Evolutionary conservation across 2,329 filamentous ascomycete genomes (phyloP).

Genomic region (Paramyrothecium roridum): DNA sequence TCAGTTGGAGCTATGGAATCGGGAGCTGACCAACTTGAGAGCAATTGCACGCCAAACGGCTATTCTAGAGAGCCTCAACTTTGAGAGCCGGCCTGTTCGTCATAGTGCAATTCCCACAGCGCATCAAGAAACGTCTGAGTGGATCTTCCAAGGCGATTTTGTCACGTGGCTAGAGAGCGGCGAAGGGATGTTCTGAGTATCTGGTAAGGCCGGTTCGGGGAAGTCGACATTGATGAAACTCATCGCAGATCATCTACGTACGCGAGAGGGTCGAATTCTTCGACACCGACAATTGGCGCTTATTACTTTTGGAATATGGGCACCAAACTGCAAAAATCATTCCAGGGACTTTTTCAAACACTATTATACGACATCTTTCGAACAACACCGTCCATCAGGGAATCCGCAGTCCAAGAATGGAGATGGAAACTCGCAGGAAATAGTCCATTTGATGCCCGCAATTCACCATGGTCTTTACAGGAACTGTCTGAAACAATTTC

Average conservation of each 20-base stretch:
- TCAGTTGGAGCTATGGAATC: no score
- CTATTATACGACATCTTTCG: slow-evolving; percentile 9
- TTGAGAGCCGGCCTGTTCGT: no score
- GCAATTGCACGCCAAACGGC: no score
- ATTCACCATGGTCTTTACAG: not conserved
- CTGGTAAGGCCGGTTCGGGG: slow-evolving; percentile 4
- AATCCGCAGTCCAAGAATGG: not conserved
- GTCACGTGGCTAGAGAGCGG: not conserved
- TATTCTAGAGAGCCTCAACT: no score
- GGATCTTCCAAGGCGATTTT: not conserved
- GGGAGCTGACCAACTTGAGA: no score
- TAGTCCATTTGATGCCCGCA: not conserved
- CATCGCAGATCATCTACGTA: no score
- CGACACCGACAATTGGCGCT: slow-evolving; percentile 2
- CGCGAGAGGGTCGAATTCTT: not conserved
- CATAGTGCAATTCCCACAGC: not conserved
- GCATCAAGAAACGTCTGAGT: not conserved
- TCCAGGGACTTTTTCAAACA: slow-evolving; percentile 4
- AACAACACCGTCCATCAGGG: slow-evolving; percentile 2
- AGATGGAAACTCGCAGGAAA: slow-evolving; percentile 1
- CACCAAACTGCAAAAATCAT: slow-evolving; percentile 3
- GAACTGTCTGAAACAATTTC: not conserved
- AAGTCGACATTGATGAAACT: slow-evolving; percentile 7
- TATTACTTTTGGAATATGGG: slow-evolving; percentile 5
- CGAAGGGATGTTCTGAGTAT: slow-evolving; percentile 2